Base-by-base conservation (phyloP, 495 filamentous ascomycete species). In the Neurospora tetraspora region DNA sequence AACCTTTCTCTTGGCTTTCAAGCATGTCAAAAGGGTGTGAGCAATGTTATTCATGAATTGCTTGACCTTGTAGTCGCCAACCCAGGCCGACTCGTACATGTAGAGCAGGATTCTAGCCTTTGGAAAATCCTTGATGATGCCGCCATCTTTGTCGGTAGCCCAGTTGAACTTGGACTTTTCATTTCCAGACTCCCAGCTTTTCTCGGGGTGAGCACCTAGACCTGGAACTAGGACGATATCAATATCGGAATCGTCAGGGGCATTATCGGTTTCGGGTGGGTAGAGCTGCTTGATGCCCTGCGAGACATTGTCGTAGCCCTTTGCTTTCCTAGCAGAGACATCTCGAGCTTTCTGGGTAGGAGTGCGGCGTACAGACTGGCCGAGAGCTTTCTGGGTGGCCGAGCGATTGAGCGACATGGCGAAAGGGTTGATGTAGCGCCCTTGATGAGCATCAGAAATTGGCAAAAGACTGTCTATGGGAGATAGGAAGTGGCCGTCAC, bases 31-130 rank as follows among this genome's bases (percentile, higher is more conserved):
- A 5, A 75, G 68, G 23, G 16, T 71, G 59, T 74, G 70, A 38
- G 69, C 70, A 20, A 74, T 76, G 34, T 23, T 74, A 8, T 9
- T 61, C 40, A 71, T 65, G 70, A 36, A 65, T n/a, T 71, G 70
- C 70, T 61, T 71, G 70, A 71, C 27, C 40, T 71, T 71, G 34
- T 12, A 68, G 42, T 31, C 20, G 5, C 20, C 72, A 12, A 71
- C 12, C 53, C 53, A 61, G 53, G 23, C 53, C 20, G 23, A 61
- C 12, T 61, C 23, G 53, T 31, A 31, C 53, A 61, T 61, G 23
- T 61, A 61, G 53, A 61, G 53, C 23, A 61, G 12, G 23, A 61
- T 16, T 14, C 53, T 27, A 31, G 53, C 53, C 53, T 61, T 31
- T 12, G 53, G 23, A 5, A 61, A 61, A 31, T 61, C 53, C 53